These are phyloP conservation scores for Meira miltonrushii DNA, from an alignment of 1,284 basidiomycete species.

Conservation along the genomic window DNA sequence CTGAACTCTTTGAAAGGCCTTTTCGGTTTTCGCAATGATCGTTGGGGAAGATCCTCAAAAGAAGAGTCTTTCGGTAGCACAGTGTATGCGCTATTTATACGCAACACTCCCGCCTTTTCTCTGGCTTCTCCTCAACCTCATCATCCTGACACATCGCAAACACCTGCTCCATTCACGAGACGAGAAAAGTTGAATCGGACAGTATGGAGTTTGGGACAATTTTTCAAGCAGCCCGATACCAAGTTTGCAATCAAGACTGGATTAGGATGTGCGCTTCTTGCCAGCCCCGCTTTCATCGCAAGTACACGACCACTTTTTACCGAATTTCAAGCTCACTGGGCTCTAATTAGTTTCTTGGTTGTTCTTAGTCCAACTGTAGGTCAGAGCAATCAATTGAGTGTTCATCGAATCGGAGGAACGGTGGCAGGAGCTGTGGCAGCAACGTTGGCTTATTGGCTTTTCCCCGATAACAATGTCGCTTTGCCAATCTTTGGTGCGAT, in stretches of 20 bases:
- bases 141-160: slow-evolving; percentile 76
- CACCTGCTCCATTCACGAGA: slow-evolving; percentile 58
- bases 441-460: slow-evolving; percentile 62
- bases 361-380: slow-evolving; percentile 52
- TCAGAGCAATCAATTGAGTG: slow-evolving; percentile 45
- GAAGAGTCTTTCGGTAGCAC: neutral
- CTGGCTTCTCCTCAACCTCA: slow-evolving; percentile 79
- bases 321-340: slow-evolving; percentile 85
- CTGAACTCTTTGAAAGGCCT: neutral
- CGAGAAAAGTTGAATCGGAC: slow-evolving; percentile 49
- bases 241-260: slow-evolving; percentile 84
- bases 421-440: slow-evolving; percentile 70
- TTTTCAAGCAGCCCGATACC: slow-evolving; percentile 68
- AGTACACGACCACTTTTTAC: slow-evolving; percentile 71
- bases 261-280: slow-evolving; percentile 66
- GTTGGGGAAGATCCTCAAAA: neutral
- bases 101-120: neutral
- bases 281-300: slow-evolving; percentile 79
- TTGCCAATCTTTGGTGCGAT: slow-evolving; percentile 84
- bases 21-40: too few relatives aligned
- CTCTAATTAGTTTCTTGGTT: slow-evolving; percentile 71
- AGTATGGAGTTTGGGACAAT: slow-evolving; percentile 71
- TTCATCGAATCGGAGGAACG: slow-evolving; percentile 40
- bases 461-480: slow-evolving; percentile 69
- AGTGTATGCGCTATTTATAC: neutral